Base-by-base conservation (phyloP, 371 early-diverging fungal genomes). In the Chytridiales sp. region DNA sequence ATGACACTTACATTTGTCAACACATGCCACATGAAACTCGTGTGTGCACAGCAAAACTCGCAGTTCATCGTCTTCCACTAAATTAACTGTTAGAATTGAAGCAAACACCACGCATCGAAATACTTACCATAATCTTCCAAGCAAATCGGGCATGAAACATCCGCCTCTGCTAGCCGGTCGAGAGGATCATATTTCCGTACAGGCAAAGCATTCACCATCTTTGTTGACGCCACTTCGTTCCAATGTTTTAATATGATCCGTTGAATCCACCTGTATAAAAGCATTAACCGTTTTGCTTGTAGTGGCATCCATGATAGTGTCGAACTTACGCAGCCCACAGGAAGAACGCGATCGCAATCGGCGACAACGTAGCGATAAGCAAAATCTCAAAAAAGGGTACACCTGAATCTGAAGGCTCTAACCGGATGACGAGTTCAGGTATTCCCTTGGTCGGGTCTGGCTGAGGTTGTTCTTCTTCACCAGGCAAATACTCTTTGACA, bases 371-470 rank as follows among this genome's bases (percentile, higher is more conserved):
- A 11, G 67, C 67, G 17, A 70, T 59, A 6, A 70, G 39, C 9
- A 67, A 21, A 41, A 70, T 64, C 55, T 70, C 67, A 8, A 64
- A 21, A 8, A 70, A 30, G n/a, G 71, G 71, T 11, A 67, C 46
- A 21, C 58, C 58, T 2, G 59, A 49, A 6, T 67, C 59, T 26
- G 59, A 61, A 9, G 71, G 71, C 17, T 57, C 24, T 21, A 69
- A 19, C 29, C 52, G 11, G 13, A 65, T 50, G 24, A 58, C 53
- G 0, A 55, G 21, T n/a, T n/a, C n/a, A n/a, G n/a, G n/a, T n/a
- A n/a, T n/a, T n/a, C n/a, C n/a, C n/a, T n/a, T n/a, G n/a, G n/a
- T n/a, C n/a, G n/a, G n/a, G n/a, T n/a, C n/a, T n/a, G n/a, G n/a
- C n/a, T n/a, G n/a, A n/a, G n/a, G n/a, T n/a, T n/a, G n/a, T n/a